Evolutionary conservation across 2,329 filamentous ascomycete genomes (phyloP).

Genomic region (Paraphaeosphaeria minitans): DNA sequence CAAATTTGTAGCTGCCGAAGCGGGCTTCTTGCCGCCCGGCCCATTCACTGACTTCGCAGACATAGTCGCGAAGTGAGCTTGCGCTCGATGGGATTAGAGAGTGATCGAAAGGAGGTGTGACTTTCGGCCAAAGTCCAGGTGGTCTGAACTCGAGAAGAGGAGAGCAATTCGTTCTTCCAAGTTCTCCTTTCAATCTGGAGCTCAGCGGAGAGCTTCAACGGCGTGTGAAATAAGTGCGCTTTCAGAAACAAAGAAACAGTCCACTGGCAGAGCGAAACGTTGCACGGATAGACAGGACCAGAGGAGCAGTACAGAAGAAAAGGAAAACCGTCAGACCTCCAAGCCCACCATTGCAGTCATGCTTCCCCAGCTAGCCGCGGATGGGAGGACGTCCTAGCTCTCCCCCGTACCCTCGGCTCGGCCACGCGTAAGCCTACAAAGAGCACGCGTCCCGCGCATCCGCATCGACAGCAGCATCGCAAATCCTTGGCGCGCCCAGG

Average conservation of each 20-base stretch:
- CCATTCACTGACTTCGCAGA: conserved; percentile 63
- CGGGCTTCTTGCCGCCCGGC: conserved; percentile 71
- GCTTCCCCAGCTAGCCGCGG: conserved; percentile 34
- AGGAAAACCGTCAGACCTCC: conserved; percentile 9
- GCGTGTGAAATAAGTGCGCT: not conserved
- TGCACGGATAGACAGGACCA: conserved; percentile 10
- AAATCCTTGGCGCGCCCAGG: conserved; percentile 22
- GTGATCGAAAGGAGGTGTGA: not conserved
- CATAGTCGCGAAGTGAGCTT: conserved; percentile 51
- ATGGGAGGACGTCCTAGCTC: conserved; percentile 36
- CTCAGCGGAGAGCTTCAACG: not conserved
- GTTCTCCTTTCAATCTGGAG: conserved; percentile 11
- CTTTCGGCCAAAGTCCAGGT: not conserved
- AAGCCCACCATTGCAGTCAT: conserved; percentile 29
- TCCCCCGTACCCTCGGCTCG: conserved; percentile 34
- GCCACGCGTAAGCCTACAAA: conserved; percentile 36
- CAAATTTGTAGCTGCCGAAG: conserved; percentile 86
- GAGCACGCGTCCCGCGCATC: conserved; percentile 24
- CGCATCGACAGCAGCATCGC: conserved; percentile 1
- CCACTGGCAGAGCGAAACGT: conserved; percentile 14
- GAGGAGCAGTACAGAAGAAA: conserved; percentile 15
- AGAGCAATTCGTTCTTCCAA: conserved; percentile 22
- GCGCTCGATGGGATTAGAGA: conserved; percentile 9
- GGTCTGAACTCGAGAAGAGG: conserved; percentile 6
- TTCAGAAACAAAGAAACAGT: conserved; percentile 25